phyloP scores from a whole-genome alignment of 805 yeast species.

The Nakazawaea populi region DNA sequence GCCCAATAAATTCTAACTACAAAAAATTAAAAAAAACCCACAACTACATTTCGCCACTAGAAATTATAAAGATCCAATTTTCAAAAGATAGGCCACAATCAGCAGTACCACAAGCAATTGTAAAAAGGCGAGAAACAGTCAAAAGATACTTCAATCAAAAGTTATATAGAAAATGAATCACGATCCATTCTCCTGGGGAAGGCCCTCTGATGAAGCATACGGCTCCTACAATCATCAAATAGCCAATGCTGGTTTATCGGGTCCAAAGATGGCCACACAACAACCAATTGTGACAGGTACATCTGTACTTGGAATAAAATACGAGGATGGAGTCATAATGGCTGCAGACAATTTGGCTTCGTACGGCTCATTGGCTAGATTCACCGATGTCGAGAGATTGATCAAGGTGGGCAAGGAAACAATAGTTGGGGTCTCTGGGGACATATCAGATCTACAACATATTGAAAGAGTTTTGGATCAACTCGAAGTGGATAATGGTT shows the following conservation, averaged over 20 bases:
- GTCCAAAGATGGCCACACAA: conserved; percentile 80
- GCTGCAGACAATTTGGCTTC: conserved; percentile 95
- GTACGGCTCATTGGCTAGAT: conserved; percentile 88
- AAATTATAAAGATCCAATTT: neutral
- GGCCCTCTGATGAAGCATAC: conserved; percentile 78
- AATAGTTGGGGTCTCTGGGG: conserved; percentile 92
- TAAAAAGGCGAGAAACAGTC: too few species aligned
- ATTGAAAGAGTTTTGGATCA: conserved; percentile 70
- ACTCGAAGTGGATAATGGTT: conserved; percentile 69
- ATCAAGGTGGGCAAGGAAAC: conserved; percentile 80
- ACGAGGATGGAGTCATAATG: conserved; percentile 81
- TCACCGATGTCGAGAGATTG: conserved; percentile 80
- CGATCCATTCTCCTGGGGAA: conserved; percentile 94
- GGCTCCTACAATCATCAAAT: conserved; percentile 76
- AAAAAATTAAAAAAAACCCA: neutral
- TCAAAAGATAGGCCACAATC: neutral
- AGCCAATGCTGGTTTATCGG: conserved; percentile 44
- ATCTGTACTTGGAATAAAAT: conserved; percentile 88
- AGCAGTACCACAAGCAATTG: too few species aligned
- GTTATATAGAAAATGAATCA: conserved; percentile 62
- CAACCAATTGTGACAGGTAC: conserved; percentile 96
- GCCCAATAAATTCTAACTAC: neutral
- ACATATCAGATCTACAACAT: conserved; percentile 88
- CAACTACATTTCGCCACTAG: conserved; percentile 5
- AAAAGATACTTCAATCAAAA: too few species aligned